Evolutionary conservation across 345 rosid species (phyloP), one percentile per base, ranked within the genome.

Genomic region (Syzygium grande): DNA sequence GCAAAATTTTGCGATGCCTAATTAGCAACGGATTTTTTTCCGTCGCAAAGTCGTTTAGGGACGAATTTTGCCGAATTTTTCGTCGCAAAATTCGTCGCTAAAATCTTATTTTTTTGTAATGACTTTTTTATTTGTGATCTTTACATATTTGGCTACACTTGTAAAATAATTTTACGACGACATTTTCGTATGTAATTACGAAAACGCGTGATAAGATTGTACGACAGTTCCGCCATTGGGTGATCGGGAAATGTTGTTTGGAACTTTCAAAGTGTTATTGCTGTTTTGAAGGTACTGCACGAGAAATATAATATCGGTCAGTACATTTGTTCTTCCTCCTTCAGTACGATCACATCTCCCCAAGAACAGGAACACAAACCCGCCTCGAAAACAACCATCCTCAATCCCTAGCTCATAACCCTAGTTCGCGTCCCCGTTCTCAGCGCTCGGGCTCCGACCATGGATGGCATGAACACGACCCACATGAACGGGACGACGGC

Each of bases 401-500:
- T 52, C 9, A 12, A 27, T 41, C 49, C 83, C 83, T 21, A 38
- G 25, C 83, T 21, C 80, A 1, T 22, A 59, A 56, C 52, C 34
- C 78, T 17, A 11, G 25, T 19, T 22, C 7, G 27, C 83, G 6
- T 38, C 83, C 83, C 49, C 25, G 1, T 38, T 22, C 80, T 38
- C 27, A 10, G 49, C 49, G 27, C 83, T 38, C 49, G 27, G 38
- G 49, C 38, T 29, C 51, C 53, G 51, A 13, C 87, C 55, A 58
- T 22, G 87, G 78, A 19, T 19, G 23, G 12, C 19, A 46, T 38
- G 53, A 68, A 15, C 86, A 34, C 80, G 80, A 34, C 80, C 49
- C 80, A 73, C 41, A 84, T 88, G 90, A 79, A 51, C 77, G 83
- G 58, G 43, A 73, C 52, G 88, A 19, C 59, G 84, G 54, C 52